Conservation (phyloP, 192 early-diverging fungal species). For the Phlyctochytrium planicorne region DNA sequence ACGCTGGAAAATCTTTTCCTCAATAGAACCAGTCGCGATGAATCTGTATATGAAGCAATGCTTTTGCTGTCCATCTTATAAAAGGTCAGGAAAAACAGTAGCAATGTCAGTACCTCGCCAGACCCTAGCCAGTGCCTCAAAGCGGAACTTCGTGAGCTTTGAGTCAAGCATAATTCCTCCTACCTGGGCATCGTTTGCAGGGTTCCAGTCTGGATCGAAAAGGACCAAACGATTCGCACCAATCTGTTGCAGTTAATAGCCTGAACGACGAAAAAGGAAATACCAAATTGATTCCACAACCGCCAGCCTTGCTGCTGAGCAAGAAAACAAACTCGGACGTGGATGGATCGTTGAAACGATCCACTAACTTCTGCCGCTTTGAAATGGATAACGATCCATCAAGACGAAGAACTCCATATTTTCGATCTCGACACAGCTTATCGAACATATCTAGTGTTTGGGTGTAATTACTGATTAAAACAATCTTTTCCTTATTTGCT, state of each 20-base stretch:
- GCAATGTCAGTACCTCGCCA: slow-evolving; percentile 80
- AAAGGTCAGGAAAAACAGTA: background rate
- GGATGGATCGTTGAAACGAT: slow-evolving; percentile 92
- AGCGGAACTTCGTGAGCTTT: too few species aligned
- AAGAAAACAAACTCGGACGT: slow-evolving; percentile 89
- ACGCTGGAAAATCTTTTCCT: slow-evolving; percentile 99
- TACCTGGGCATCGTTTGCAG: slow-evolving; percentile 90
- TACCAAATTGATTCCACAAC: slow-evolving; percentile 93
- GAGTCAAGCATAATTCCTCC: too few species aligned
- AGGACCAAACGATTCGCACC: slow-evolving; percentile 96
- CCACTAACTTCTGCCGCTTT: slow-evolving; percentile 95
- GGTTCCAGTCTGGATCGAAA: slow-evolving; percentile 96
- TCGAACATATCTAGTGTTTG: slow-evolving; percentile 96
- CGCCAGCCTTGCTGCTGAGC: slow-evolving; percentile 96
- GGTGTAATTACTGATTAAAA: slow-evolving; percentile 98
- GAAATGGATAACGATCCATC: slow-evolving; percentile 90
- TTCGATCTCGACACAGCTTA: slow-evolving; percentile 71
- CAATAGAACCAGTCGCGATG: slow-evolving; percentile 95
- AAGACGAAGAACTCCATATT: slow-evolving; percentile 76
- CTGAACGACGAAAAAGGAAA: slow-evolving; percentile 4
- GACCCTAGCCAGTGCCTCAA: slow-evolving; percentile 78
- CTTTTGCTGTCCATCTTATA: slow-evolving; percentile 60
- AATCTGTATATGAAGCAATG: slow-evolving; percentile 97
- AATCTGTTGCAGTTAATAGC: slow-evolving; percentile 49
- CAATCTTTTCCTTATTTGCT: slow-evolving; percentile 88